Conservation (phyloP, 805 yeast species). For the Pichia cephalocereana region DNA sequence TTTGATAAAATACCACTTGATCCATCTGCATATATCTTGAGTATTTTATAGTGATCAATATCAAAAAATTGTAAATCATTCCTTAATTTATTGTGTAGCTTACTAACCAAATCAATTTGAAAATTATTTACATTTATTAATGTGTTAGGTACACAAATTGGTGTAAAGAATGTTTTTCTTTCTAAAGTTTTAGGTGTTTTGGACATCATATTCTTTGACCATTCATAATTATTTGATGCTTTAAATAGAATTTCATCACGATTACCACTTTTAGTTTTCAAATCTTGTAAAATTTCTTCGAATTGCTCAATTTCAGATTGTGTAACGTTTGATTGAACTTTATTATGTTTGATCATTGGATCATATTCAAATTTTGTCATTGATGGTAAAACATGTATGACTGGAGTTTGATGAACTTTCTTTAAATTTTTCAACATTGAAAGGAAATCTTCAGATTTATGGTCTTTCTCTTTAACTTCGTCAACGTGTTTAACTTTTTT, state of each 20-base stretch:
- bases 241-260: slow-evolving; percentile 38
- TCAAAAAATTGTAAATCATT: neutral
- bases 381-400: slow-evolving; percentile 13
- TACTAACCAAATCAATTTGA: neutral
- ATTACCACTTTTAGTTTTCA: slow-evolving; percentile 31
- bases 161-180: slow-evolving; percentile 37
- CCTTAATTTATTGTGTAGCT: neutral
- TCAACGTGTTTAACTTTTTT: no score
- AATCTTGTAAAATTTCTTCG: slow-evolving; percentile 34
- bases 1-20: neutral
- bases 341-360: slow-evolving; percentile 8
- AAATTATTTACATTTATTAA: slow-evolving; percentile 15
- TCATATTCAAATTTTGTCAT: slow-evolving; percentile 21
- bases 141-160: slow-evolving; percentile 29
- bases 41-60: neutral
- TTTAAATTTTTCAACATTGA: slow-evolving; percentile 17
- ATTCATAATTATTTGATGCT: slow-evolving; percentile 42
- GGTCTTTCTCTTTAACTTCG: neutral
- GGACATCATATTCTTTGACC: slow-evolving; percentile 31
- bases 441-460: slow-evolving; percentile 10
- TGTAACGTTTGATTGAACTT: neutral
- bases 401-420: slow-evolving; percentile 13
- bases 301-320: slow-evolving; percentile 18
- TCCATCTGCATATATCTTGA: slow-evolving; percentile 5
- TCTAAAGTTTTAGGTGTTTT: slow-evolving; percentile 32